Conservation (phyloP, 176 grass and related monocot species). For the Carex scoparia region DNA sequence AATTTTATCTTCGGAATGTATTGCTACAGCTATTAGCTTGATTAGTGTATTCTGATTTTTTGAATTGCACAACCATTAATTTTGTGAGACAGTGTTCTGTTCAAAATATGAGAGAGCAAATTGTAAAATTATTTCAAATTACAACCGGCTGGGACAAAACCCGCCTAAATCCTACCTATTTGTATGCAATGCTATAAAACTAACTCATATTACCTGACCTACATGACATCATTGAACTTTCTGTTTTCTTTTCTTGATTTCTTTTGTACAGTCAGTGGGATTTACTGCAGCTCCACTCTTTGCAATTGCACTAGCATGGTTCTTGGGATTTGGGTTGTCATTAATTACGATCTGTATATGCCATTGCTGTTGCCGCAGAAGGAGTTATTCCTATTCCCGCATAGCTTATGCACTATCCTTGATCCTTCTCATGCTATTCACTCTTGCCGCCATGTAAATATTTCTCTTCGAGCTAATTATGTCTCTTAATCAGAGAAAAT, state of each 20-base stretch:
- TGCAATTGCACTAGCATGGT: slow-evolving; percentile 64
- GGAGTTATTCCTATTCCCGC: slow-evolving; percentile 58
- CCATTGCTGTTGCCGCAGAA: slow-evolving; percentile 51
- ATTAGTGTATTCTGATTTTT: not conserved
- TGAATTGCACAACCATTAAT: not conserved
- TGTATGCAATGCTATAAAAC: not conserved
- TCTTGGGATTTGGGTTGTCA: slow-evolving; percentile 63
- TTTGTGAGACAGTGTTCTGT: not conserved
- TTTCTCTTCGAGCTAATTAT: not conserved
- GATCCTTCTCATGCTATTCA: slow-evolving; percentile 76
- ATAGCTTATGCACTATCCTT: slow-evolving; percentile 65
- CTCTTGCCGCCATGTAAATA: slow-evolving; percentile 78
- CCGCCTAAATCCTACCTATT: not conserved
- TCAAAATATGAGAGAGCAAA: not conserved
- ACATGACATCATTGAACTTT: not conserved
- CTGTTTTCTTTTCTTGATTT: slow-evolving; percentile 3
- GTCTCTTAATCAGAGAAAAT: not conserved
- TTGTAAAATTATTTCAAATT: not conserved
- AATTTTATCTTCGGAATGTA: not conserved
- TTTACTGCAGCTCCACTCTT: slow-evolving; percentile 76
- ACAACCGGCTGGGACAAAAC: not conserved
- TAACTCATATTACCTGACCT: not conserved
- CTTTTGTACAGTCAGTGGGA: slow-evolving; percentile 53
- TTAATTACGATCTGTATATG: slow-evolving; percentile 57
- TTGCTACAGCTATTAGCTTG: not conserved